Base-by-base conservation (phyloP, 2,329 filamentous ascomycete genomes). In the Seiridium unicorne region DNA sequence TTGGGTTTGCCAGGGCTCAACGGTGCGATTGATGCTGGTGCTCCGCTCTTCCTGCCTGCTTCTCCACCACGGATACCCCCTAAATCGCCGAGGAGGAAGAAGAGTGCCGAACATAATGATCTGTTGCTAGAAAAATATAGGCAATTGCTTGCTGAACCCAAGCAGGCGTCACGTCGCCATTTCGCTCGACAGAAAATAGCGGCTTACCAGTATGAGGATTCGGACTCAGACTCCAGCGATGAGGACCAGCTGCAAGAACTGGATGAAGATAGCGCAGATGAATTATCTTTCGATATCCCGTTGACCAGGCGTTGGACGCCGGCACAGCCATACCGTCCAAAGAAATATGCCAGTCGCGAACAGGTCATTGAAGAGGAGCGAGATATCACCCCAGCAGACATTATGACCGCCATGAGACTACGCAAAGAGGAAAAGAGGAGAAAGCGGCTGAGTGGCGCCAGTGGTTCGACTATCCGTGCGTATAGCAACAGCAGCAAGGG, bases 271-370 rank as follows among this genome's bases (percentile, higher is more conserved):
- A 44, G 10, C 18, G 48, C 46, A n/a, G 59, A 62, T 4, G 61
- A 62, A 18, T 8, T 62, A 26, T 60, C 55, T 3, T 60, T 62
- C 35, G 61, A 62, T 32, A 62, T 62, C 44, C 61, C 59, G 38
- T 51, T 57, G 51, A 32, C 44, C 34, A 40, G 59, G 40, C 58
- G 49, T 7, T 40, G n/a, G 13, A 54, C 48, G 3, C 18, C 35
- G 10, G 13, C 44, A 31, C 35, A 26, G 5, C n/a, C 38, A 11
- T 35, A 53, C 40, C 59, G 54, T 35, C 47, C 42, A 13, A 26
- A 38, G 5, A 55, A 40, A 32, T 51, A 58, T 18, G 32, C 44
- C n/a, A 58, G 51, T 18, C 51, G 31, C 36, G 36, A 57, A 35
- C 44, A 54, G 9, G 54, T 60, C 31, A 58, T 62, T 44, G 57